Evolutionary conservation across 331 rosid species (phyloP), one percentile per base, ranked within the genome.

Genomic region (Quercus tomentella): DNA sequence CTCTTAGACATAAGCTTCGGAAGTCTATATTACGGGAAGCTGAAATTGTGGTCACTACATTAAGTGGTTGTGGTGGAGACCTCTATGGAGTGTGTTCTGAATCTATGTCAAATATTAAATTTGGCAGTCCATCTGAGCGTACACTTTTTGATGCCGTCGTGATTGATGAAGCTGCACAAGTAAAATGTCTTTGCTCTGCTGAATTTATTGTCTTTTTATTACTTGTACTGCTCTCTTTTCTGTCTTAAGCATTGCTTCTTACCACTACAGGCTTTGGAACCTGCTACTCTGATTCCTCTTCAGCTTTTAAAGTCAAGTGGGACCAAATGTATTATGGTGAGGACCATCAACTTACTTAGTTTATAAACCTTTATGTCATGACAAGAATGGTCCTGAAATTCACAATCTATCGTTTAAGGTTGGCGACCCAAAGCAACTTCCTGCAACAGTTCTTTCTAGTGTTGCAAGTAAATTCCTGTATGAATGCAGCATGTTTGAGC

Each of bases 391-490:
- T 54, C 74, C 88, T 89, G 80, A 85, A 69, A 14, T 67, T 83
- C 45, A 65, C 73, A 67, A 84, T 86, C 74, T 84, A 61, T 79
- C 9, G 51, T 68, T 76, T 71, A 82, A 95, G 99, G 99, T 95
- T 74, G 99, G 98, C 49, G 99, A 95, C 80, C 99, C 99, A 49
- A 95, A 95, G 92, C 99, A 95, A 90, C 99, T 95, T 82, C 99
- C 99, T 67, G 99, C 98, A 78, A 93, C 99, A n/a, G 96, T 95
- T 55, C 91, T 95, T 66, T 95, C 99, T 74, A 95, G 88, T 82
- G 85, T 91, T 61, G 98, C 98, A 6, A 91, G 97, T 82, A 95
- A 91, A 87, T 95, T 89, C 85, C 89, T 79, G 15, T 95, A 84
- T 70, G 87, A 88, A 81, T 95, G 99, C 83, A 95, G 98, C 89